Percentiles rank a stretch among this genome's conserved stretches.
These are phyloP conservation scores for Podaxis sp. DNA, from an alignment of 768 basidiomycete genomes.

Conservation along the genomic window DNA sequence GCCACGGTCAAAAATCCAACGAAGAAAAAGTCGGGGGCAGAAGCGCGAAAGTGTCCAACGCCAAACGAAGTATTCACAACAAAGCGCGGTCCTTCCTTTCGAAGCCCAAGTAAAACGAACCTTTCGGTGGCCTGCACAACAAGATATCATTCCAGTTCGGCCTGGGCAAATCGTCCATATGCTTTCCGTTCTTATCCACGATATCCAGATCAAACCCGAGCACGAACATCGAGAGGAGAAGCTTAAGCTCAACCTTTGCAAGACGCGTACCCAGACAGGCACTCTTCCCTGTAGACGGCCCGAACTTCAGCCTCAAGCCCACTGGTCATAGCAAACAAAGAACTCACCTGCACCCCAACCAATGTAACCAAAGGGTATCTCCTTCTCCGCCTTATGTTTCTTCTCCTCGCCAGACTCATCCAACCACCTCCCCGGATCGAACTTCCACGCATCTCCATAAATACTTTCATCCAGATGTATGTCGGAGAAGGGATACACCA, in stretches of 20 bases:
- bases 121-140: constrained; percentile 58
- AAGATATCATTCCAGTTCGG: constrained; percentile 83
- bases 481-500: constrained; percentile 78
- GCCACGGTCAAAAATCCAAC: neutral
- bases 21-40: neutral
- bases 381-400: constrained; percentile 27
- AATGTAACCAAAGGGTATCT: constrained; percentile 57
- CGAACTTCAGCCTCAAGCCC: constrained; percentile 15
- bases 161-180: constrained; percentile 42
- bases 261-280: constrained; percentile 72
- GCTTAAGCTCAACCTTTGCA: constrained; percentile 72
- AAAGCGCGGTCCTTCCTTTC: constrained; percentile 30
- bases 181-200: constrained; percentile 52
- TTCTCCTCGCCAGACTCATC: neutral
- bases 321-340: neutral
- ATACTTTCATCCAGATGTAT: constrained; percentile 71
- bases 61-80: constrained; percentile 25
- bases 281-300: constrained; percentile 52
- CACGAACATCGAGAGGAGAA: constrained; percentile 65
- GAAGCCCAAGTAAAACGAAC: constrained; percentile 54
- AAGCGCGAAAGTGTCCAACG: neutral
- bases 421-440: constrained; percentile 54
- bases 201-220: constrained; percentile 59
- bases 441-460: constrained; percentile 77
- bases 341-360: constrained; percentile 80